Conservation (phyloP, 257 asterid species). For the Plantago elongata region DNA sequence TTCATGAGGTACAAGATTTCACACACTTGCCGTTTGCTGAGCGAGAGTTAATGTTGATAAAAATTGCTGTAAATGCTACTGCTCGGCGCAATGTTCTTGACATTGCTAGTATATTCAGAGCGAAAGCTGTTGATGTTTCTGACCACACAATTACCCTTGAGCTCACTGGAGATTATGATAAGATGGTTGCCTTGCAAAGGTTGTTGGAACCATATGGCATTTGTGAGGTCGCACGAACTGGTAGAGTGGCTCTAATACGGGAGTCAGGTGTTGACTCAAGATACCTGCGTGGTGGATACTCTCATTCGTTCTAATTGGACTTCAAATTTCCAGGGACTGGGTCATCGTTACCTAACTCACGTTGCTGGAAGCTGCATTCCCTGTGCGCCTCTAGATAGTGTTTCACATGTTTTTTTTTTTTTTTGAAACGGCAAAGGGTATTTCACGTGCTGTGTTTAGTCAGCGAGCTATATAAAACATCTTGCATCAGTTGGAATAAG, state of each 20-base stretch:
- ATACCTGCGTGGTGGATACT: conserved; percentile 81
- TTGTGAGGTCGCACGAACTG: conserved; percentile 98
- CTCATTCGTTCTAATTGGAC: conserved; percentile 51
- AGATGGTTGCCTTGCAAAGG: conserved; percentile 95
- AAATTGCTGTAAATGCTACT: conserved; percentile 82
- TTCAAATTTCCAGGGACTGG: neutral
- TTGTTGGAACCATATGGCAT: conserved; percentile 90
- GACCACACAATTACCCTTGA: conserved; percentile 96
- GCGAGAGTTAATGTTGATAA: conserved; percentile 84
- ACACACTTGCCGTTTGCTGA: conserved; percentile 93
- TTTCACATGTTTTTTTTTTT: no score
- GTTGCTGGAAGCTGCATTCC: neutral
- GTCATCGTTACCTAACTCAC: neutral
- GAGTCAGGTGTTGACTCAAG: conserved; percentile 90
- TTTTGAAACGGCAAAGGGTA: no score
- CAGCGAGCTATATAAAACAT: neutral
- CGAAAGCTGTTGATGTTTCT: conserved; percentile 96
- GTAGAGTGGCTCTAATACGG: conserved; percentile 71
- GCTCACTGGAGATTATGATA: conserved; percentile 92
- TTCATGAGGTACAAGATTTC: conserved; percentile 87
- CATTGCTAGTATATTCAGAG: conserved; percentile 96
- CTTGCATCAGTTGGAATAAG: neutral
- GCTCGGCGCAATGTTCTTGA: conserved; percentile 93
- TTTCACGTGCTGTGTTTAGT: neutral
- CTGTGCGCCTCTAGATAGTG: neutral